phyloP scores from a whole-genome alignment of 176 grass and related monocot species.

The Aegilops tauschii region DNA sequence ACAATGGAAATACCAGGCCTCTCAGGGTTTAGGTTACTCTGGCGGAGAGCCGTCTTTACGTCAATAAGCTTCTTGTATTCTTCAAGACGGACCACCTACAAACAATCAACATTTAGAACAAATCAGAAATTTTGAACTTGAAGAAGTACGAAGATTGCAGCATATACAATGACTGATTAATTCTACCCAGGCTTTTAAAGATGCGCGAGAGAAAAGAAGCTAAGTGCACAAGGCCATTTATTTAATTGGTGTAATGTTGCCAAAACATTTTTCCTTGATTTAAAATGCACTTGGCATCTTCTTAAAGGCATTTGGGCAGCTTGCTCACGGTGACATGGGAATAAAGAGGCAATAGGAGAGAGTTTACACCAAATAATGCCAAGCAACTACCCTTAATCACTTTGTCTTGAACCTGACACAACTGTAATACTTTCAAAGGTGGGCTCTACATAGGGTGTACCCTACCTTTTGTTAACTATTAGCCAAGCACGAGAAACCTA shows the following conservation, averaged over 20 bases:
- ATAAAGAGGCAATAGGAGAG: slow-evolving; percentile 1
- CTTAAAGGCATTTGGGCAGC: neutral
- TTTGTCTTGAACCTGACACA: neutral
- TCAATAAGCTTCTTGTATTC: slow-evolving; percentile 67
- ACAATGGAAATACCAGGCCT: slow-evolving; percentile 53
- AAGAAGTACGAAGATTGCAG: neutral
- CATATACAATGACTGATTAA: neutral
- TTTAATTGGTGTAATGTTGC: neutral
- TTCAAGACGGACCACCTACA: slow-evolving; percentile 59
- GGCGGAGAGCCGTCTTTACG: slow-evolving; percentile 50
- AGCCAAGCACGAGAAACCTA: neutral
- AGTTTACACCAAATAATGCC: slow-evolving; percentile 9
- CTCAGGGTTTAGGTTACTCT: slow-evolving; percentile 76
- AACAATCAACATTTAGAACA: slow-evolving; percentile 10
- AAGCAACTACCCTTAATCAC: neutral
- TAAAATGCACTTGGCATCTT: neutral
- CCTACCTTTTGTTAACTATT: neutral
- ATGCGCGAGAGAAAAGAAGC: neutral
- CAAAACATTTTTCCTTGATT: slow-evolving; percentile 7
- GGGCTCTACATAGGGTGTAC: neutral
- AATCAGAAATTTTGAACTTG: neutral
- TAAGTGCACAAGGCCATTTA: neutral
- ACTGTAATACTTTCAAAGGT: neutral
- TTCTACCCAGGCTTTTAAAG: neutral
- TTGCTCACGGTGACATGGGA: neutral